Base-by-base conservation (phyloP, 371 early-diverging fungal genomes). In the Rhizopus arrhizus region DNA sequence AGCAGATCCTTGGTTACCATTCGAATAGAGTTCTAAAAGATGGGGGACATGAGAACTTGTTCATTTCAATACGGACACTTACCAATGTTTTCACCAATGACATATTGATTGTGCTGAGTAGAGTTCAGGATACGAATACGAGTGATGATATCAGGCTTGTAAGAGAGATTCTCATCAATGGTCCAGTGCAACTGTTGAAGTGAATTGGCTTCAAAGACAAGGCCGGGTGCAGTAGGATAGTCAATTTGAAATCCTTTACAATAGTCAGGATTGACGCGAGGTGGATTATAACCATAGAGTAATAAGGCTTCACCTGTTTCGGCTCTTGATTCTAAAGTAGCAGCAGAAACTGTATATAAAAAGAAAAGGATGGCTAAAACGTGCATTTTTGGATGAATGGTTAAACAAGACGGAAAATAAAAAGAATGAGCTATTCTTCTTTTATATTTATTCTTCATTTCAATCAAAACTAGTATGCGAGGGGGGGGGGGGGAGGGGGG, bases 241-340 rank as follows among this genome's bases (percentile, higher is more conserved):
- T 64, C 63, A 31, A 70, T 70, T 43, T 50, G 61, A 40, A 74
- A 68, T 12, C 80, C 80, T 31, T 58, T 54, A 47, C 80, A 80
- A 43, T 77, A 72, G 5, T 73, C 77, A 11, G 80, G 80, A 31
- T 80, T 80, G 11, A 72, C 67, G 45, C 80, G 80, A 33, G 80
- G 80, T 22, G 80, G 80, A 38, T 77, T 77, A 50, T 77, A 75
- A 15, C 80, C 80, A 49, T 65, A 77, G 43, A 61, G 59, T 67
- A 77, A 64, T 35, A 80, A 52, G 2, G 74, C 74, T 49, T 80
- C 75, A 29, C 71, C 74, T 0, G 34, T 29, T 58, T 78, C 75
- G 33, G 69, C 72, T 47, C 75, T 52, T 9, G 42, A 16, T 33
- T 16, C 43, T 40, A 53, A 32, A 11, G 29, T 34, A 15, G 16